These are phyloP conservation scores for Beauveria varroae DNA, from an alignment of 2,329 filamentous ascomycete species.

Conservation along the genomic window DNA sequence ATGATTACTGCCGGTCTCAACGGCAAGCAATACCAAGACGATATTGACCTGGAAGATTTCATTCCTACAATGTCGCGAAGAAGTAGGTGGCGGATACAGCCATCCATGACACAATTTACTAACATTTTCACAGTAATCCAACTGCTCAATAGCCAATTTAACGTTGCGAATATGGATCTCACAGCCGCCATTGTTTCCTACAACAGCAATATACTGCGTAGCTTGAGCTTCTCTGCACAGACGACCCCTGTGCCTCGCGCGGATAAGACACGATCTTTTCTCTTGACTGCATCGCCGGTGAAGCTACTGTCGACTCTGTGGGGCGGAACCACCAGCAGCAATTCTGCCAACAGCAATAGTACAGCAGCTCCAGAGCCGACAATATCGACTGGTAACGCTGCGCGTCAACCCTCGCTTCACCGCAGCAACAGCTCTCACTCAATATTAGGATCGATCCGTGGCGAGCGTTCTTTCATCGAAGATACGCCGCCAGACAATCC, in stretches of 20 bases:
- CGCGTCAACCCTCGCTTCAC: constrained; percentile 35
- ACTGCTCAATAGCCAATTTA: constrained; percentile 63
- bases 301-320: constrained; percentile 84
- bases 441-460: constrained; percentile 46
- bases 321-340: constrained; percentile 48
- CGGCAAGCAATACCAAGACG: constrained; percentile 65
- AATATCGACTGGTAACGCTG: constrained; percentile 25
- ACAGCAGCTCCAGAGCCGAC: constrained; percentile 20
- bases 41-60: constrained; percentile 65
- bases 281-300: constrained; percentile 73
- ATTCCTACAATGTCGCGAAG: constrained; percentile 66
- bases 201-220: constrained; percentile 69
- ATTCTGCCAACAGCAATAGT: constrained; percentile 47
- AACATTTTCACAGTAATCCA: constrained; percentile 53
- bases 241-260: constrained; percentile 36
- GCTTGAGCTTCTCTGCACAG: constrained; percentile 50
- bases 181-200: constrained; percentile 66
- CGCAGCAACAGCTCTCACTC: constrained; percentile 43
- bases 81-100: constrained; percentile 40
- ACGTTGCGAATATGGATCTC: constrained; percentile 55
- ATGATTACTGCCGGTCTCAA: constrained; percentile 55
- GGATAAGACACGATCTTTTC: constrained; percentile 60
- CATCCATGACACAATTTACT: constrained; percentile 18
- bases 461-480: constrained; percentile 24
- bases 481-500: constrained; percentile 58